phyloP scores from a whole-genome alignment of 176 grass and related monocot species.

The Lolium multiflorum region DNA sequence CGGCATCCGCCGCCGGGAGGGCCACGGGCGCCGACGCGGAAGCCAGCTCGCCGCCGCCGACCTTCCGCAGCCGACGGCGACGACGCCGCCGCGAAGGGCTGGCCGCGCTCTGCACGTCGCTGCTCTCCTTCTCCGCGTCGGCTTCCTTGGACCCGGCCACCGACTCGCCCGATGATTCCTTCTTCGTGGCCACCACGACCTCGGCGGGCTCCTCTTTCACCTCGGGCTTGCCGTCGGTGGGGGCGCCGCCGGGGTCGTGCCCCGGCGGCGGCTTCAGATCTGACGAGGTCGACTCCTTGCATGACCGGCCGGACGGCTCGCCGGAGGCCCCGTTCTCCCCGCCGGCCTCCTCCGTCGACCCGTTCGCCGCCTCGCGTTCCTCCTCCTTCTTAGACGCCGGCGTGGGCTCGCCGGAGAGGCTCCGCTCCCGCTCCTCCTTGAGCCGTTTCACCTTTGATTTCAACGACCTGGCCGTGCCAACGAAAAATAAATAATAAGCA shows the following conservation, averaged over 20 bases:
- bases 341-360: conserved; percentile 20
- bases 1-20: conserved; percentile 50
- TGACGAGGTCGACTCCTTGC: conserved; percentile 90
- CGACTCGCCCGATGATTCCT: conserved; percentile 68
- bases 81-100: conserved; percentile 55
- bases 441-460: conserved; percentile 80
- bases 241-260: background rate
- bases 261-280: conserved; percentile 58
- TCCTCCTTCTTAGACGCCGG: conserved; percentile 20
- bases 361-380: conserved; percentile 45
- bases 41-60: conserved; percentile 33
- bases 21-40: conserved; percentile 18
- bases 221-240: background rate
- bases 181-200: conserved; percentile 5
- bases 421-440: conserved; percentile 66
- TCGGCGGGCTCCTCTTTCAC: background rate
- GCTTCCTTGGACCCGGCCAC: conserved; percentile 69
- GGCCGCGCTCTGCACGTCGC: conserved; percentile 86
- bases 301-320: conserved; percentile 64
- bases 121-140: conserved; percentile 67
- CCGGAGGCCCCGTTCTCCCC: conserved; percentile 52
- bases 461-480: conserved; percentile 70
- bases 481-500: conserved; percentile 26
- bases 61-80: conserved; percentile 42
- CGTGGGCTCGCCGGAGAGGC: conserved; percentile 45